phyloP scores from a whole-genome alignment of 257 asterid genomes.

The Solanum gandarillasii region DNA sequence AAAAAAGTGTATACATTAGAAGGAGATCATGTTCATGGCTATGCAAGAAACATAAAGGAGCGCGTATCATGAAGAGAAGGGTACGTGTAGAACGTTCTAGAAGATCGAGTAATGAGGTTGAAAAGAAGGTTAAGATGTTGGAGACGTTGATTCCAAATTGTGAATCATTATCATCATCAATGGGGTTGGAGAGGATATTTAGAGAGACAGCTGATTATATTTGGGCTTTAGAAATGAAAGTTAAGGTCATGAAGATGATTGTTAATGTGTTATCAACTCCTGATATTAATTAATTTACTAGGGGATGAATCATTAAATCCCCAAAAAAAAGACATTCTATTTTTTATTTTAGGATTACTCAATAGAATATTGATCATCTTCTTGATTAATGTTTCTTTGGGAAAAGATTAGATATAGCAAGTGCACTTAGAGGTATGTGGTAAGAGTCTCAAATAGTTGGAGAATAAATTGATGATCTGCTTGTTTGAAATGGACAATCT shows the following conservation, averaged over 20 bases:
- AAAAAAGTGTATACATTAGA: neutral
- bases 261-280: slow-evolving; percentile 23
- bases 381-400: neutral
- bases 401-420: neutral
- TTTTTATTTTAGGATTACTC: neutral
- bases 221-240: slow-evolving; percentile 38
- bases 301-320: neutral
- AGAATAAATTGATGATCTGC: neutral
- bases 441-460: neutral
- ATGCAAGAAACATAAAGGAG: neutral
- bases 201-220: slow-evolving; percentile 53
- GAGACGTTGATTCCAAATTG: slow-evolving; percentile 49
- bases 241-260: slow-evolving; percentile 44
- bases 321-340: neutral
- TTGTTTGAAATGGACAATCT: too few species aligned
- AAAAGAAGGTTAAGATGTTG: slow-evolving; percentile 36
- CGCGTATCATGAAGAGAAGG: slow-evolving; percentile 15
- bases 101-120: slow-evolving; percentile 8
- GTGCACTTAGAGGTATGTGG: neutral
- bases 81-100: slow-evolving; percentile 16
- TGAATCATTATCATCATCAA: slow-evolving; percentile 25
- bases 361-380: neutral
- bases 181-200: slow-evolving; percentile 37
- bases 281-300: neutral
- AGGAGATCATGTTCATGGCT: neutral